These are phyloP conservation scores for Schoenoplectus tabernaemontani DNA, from an alignment of 202 grass and related monocot genomes.

Conservation along the genomic window DNA sequence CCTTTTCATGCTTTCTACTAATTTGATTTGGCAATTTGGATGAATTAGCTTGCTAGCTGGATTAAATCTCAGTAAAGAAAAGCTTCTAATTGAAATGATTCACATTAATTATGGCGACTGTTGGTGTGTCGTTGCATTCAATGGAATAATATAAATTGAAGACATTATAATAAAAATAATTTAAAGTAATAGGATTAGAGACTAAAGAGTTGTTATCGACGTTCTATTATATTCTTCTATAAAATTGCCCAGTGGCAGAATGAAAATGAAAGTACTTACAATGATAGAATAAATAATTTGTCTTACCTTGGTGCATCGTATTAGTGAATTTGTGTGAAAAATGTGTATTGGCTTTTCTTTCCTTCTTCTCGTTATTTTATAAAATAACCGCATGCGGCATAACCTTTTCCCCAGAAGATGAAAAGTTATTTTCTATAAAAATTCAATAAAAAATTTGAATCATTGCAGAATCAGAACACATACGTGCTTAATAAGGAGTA, in stretches of 20 bases:
- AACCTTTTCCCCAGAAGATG: background rate
- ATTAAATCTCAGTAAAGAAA: background rate
- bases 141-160: background rate
- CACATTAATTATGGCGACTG: background rate
- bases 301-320: background rate
- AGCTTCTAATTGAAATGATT: background rate
- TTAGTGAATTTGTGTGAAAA: background rate
- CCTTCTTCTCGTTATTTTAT: background rate
- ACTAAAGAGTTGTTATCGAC: background rate
- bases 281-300: background rate
- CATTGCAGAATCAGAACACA: no score
- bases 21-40: background rate
- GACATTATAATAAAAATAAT: background rate
- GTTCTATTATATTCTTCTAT: background rate
- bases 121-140: background rate
- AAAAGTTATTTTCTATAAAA: background rate
- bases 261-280: background rate
- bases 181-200: background rate
- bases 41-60: background rate
- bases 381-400: background rate
- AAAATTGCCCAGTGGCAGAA: background rate
- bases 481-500: no score
- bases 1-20: background rate
- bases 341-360: background rate
- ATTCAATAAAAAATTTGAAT: no score